Base-by-base conservation (phyloP, 805 yeast genomes). In the Kuraishia molischiana region DNA sequence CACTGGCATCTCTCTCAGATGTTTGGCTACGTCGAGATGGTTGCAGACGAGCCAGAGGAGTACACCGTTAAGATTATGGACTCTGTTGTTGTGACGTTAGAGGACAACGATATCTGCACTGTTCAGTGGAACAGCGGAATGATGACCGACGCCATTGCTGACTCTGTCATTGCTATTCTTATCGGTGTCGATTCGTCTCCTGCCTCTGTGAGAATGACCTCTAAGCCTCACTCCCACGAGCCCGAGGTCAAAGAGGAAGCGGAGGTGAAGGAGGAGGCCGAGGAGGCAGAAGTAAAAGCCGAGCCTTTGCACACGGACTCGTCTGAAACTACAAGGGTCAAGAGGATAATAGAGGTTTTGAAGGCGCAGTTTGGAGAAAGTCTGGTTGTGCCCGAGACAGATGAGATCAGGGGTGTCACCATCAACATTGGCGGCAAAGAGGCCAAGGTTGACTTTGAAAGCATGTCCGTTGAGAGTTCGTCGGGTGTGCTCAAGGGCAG, bases 141-240 rank as follows among this genome's bases (percentile, higher is more conserved):
- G 40, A 75, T 87, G 62, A 89, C 84, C 43, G 98, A 92, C 51
- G 81, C 96, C 0, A 74, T 92, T 44, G 98, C 98, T 0, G 99
- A 92, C 52, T 80, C 95, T 13, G 83, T 87, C 1, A 74, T 92
- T 41, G 96, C 97, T 0, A 86, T 92, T 29, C 58, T 92, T 24
- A 71, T 90, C 59, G 85, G 95, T 33, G 92, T 90, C 31, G 98
- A 92, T 54, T 80, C 95, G 0, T 79, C 95, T 0, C 96, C 96
- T 9, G 95, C 96, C 2, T 85, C 97, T 5, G 95, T 92, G 21
- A 92, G 90, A 54, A 58, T 86, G 45, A 77, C 95, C 11, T 77
- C 95, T 4, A 69, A 70, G 38, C 45, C 66, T 2, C 78, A 82
- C 45, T 43, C 51, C 1, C 84, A 77, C 53, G 21, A 32, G 9